Evolutionary conservation across 2,329 filamentous ascomycete species (phyloP).

Genomic region (Colletotrichum agaves): DNA sequence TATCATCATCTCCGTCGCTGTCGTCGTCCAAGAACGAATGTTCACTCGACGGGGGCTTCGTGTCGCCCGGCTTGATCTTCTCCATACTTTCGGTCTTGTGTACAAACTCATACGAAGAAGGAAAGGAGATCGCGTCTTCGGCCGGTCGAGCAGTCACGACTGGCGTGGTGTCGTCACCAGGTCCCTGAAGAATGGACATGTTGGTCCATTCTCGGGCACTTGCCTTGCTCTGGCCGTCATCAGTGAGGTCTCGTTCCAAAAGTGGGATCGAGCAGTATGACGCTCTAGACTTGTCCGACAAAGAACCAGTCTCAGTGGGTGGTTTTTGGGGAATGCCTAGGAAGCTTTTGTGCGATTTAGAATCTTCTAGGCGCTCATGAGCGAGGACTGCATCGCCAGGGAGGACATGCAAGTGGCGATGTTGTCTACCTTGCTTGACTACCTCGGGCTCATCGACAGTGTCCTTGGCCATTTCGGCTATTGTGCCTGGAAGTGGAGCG

Average conservation of each 20-base stretch:
- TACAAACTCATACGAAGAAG: slow-evolving; percentile 63
- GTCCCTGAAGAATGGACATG: slow-evolving; percentile 63
- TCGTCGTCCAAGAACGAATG: slow-evolving; percentile 60
- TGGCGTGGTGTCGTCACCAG: slow-evolving; percentile 51
- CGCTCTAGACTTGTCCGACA: slow-evolving; percentile 72
- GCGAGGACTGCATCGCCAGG: slow-evolving; percentile 48
- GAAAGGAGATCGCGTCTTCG: slow-evolving; percentile 1
- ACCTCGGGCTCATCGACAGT: slow-evolving; percentile 39
- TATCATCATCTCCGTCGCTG: slow-evolving; percentile 57
- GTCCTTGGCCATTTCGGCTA: not conserved
- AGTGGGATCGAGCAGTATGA: slow-evolving; percentile 83
- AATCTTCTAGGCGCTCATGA: slow-evolving; percentile 38
- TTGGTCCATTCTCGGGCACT: slow-evolving; percentile 62
- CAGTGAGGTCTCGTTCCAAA: slow-evolving; percentile 72
- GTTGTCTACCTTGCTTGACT: slow-evolving; percentile 53
- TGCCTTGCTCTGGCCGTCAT: slow-evolving; percentile 58
- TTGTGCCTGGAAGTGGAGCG: slow-evolving; percentile 40
- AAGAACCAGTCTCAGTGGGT: slow-evolving; percentile 53
- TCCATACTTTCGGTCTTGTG: slow-evolving; percentile 64
- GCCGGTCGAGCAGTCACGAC: slow-evolving; percentile 33
- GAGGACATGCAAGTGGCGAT: slow-evolving; percentile 57
- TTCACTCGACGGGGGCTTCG: slow-evolving; percentile 44
- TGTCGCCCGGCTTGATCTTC: slow-evolving; percentile 51
- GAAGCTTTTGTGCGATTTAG: slow-evolving; percentile 39
- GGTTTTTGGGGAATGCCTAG: slow-evolving; percentile 43